Evolutionary conservation across 2,329 filamentous ascomycete species (phyloP).

Genomic region (Aspergillus sp.): DNA sequence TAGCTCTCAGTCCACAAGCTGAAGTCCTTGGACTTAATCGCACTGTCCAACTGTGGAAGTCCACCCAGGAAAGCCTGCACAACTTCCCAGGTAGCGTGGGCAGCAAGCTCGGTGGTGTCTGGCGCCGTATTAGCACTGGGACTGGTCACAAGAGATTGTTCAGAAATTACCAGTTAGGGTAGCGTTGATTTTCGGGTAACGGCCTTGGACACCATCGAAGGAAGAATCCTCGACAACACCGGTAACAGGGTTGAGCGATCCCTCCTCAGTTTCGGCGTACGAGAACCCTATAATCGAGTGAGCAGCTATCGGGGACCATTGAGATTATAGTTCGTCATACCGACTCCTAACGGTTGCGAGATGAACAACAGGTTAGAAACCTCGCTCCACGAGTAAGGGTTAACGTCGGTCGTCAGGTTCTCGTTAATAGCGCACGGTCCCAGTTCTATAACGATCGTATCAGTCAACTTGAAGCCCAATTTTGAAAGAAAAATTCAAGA

Average conservation of each 20-base stretch:
- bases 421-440: slow-evolving; percentile 48
- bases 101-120: slow-evolving; percentile 59
- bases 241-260: slow-evolving; percentile 45
- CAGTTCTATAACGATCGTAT: slow-evolving; percentile 32
- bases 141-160: background rate
- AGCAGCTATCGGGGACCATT: background rate
- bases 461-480: slow-evolving; percentile 9
- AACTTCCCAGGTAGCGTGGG: slow-evolving; percentile 55
- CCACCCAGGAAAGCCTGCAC: slow-evolving; percentile 56
- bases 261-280: slow-evolving; percentile 35
- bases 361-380: slow-evolving; percentile 62
- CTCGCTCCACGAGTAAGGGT: slow-evolving; percentile 62
- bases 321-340: slow-evolving; percentile 26
- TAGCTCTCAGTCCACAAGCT: slow-evolving; percentile 61
- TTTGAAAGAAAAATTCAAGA: background rate
- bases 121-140: background rate
- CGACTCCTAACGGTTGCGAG: slow-evolving; percentile 60
- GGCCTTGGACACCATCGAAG: slow-evolving; percentile 44
- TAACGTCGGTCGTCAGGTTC: slow-evolving; percentile 48
- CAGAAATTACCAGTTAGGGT: slow-evolving; percentile 40
- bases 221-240: slow-evolving; percentile 48
- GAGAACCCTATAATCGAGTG: slow-evolving; percentile 30
- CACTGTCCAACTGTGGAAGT: slow-evolving; percentile 49
- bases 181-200: slow-evolving; percentile 52
- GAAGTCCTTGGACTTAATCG: slow-evolving; percentile 54